These are phyloP conservation scores for Coemansia sp. DNA, from an alignment of 192 early-diverging fungal species.

Conservation along the genomic window DNA sequence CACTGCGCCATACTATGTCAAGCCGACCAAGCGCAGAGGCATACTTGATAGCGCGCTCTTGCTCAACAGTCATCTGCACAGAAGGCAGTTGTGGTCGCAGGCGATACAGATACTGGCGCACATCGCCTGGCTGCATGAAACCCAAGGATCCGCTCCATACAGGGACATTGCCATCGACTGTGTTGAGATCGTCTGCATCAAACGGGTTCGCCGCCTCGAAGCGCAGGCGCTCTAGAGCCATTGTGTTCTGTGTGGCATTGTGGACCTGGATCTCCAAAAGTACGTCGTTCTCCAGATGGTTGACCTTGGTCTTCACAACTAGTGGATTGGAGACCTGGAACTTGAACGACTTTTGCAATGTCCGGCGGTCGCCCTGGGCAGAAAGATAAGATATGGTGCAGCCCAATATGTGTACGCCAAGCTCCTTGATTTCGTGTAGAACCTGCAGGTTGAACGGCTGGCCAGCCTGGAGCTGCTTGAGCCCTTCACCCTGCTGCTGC, in stretches of 20 bases:
- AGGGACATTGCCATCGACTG: constrained; percentile 10
- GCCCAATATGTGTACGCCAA: constrained; percentile 87
- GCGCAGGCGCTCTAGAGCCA: constrained; percentile 85
- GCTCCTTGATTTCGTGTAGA: constrained; percentile 93
- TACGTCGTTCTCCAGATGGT: constrained; percentile 65
- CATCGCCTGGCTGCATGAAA: constrained; percentile 67
- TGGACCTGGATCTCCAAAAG: constrained; percentile 94
- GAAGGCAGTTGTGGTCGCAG: constrained; percentile 62
- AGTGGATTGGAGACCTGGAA: constrained; percentile 96
- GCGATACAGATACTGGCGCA: constrained; percentile 89
- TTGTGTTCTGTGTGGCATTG: constrained; percentile 72
- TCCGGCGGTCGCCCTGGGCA: constrained; percentile 64
- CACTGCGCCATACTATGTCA: constrained; percentile 94
- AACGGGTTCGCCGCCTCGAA: constrained; percentile 84
- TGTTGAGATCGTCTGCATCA: constrained; percentile 48
- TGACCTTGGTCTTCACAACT: constrained; percentile 94
- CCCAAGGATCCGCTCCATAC: constrained; percentile 32
- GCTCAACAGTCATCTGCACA: constrained; percentile 45
- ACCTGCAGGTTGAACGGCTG: constrained; percentile 71
- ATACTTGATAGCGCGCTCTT: constrained; percentile 54
- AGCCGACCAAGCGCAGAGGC: constrained; percentile 87
- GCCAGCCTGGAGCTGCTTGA: constrained; percentile 59
- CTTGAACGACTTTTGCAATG: constrained; percentile 89
- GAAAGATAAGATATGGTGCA: constrained; percentile 82
- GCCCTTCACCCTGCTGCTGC: constrained; percentile 3